Evolutionary conservation across 169 alveolate genomes (phyloP).

Genomic region (Cryptosporidium tyzzeri): DNA sequence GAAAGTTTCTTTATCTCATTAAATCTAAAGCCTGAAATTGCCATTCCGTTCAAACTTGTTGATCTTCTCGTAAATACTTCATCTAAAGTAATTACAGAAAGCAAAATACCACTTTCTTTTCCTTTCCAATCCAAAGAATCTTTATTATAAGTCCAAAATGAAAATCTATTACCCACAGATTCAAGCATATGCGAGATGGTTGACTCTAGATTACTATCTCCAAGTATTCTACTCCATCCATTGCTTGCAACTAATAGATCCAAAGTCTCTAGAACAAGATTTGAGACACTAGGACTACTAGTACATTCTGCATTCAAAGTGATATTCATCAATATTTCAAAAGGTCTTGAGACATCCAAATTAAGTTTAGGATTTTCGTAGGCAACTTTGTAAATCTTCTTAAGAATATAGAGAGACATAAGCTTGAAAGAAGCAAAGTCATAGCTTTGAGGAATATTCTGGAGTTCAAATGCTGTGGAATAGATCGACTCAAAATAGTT

Average conservation of each 20-base stretch:
- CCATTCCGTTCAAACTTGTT: conserved; percentile 25
- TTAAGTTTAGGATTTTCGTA: conserved; percentile 6
- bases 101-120: conserved; percentile 20
- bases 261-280: conserved; percentile 35
- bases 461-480: conserved; percentile 35
- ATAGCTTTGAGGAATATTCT: conserved; percentile 15
- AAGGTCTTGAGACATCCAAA: conserved; percentile 29
- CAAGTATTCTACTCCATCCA: conserved; percentile 17
- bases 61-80: conserved; percentile 43
- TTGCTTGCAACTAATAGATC: conserved; percentile 24
- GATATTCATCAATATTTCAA: conserved; percentile 28
- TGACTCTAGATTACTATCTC: background rate
- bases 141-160: conserved; percentile 34
- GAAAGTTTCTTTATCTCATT: background rate
- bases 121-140: conserved; percentile 54
- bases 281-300: conserved; percentile 50
- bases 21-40: conserved; percentile 33
- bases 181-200: conserved; percentile 23
- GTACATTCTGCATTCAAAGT: conserved; percentile 72
- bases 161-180: conserved; percentile 57
- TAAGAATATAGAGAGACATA: conserved; percentile 28
- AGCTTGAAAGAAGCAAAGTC: conserved; percentile 59
- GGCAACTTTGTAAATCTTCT: conserved; percentile 6
- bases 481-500: conserved; percentile 50
- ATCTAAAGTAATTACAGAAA: conserved; percentile 36